Evolutionary conservation across 2,329 filamentous ascomycete genomes (phyloP).

Genomic region (Arthrobotrys megalospora): DNA sequence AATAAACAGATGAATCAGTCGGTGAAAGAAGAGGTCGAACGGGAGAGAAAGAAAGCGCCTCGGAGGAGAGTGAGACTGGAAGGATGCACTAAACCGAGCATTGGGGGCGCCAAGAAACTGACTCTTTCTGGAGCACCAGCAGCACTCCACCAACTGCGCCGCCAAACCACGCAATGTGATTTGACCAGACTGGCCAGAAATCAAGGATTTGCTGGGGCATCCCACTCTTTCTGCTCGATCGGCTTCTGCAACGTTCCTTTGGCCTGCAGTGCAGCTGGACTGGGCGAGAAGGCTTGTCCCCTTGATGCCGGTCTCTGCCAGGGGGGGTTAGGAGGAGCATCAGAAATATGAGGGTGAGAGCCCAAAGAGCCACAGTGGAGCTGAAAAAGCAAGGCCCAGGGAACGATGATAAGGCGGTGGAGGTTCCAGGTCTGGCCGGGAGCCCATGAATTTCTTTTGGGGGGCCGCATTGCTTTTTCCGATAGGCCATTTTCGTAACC

Average conservation of each 20-base stretch:
- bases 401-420: slow-evolving; percentile 48
- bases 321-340: slow-evolving; percentile 39
- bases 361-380: slow-evolving; percentile 30
- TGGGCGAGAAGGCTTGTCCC: slow-evolving; percentile 16
- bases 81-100: slow-evolving; percentile 39
- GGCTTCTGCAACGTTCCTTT: slow-evolving; percentile 46
- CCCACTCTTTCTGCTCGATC: slow-evolving; percentile 32
- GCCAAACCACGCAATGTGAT: slow-evolving; percentile 44
- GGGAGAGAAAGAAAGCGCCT: slow-evolving; percentile 37
- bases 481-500: slow-evolving; percentile 39
- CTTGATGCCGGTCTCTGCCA: slow-evolving; percentile 32
- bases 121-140: not conserved
- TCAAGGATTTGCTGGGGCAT: slow-evolving; percentile 14
- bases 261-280: slow-evolving; percentile 14
- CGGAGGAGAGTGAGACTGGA: slow-evolving; percentile 49
- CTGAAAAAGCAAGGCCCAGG: slow-evolving; percentile 53
- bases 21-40: slow-evolving; percentile 23
- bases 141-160: slow-evolving; percentile 26
- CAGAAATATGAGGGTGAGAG: slow-evolving; percentile 28
- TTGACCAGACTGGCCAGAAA: slow-evolving; percentile 48
- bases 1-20: slow-evolving; percentile 17
- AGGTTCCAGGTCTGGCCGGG: slow-evolving; percentile 47
- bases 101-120: slow-evolving; percentile 26
- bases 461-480: slow-evolving; percentile 33
- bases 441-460: slow-evolving; percentile 28